A percentile compares a stretch with the other conserved stretches of the same genome.
These are phyloP conservation scores for Artemisia annua DNA, from an alignment of 129 eudicot genomes.

Conservation along the genomic window DNA sequence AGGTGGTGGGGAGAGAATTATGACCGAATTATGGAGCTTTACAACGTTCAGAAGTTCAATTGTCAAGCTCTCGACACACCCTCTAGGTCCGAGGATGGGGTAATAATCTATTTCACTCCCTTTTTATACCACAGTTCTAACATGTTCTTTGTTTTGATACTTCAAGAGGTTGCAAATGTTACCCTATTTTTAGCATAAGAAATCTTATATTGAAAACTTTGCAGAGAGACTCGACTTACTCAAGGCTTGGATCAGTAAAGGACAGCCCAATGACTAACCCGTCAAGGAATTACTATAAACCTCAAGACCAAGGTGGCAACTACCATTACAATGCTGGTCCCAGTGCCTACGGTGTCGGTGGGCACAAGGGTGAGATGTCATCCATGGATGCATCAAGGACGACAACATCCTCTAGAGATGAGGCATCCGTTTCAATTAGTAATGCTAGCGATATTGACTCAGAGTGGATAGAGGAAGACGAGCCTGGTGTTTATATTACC, in stretches of 20 bases:
- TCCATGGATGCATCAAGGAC: constrained; percentile 50
- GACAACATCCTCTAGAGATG: constrained; percentile 47
- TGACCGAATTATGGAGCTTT: constrained; percentile 85
- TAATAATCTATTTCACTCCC: constrained; percentile 24
- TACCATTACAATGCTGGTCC: constrained; percentile 51
- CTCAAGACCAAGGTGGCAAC: constrained; percentile 37
- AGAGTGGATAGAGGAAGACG: constrained; percentile 65
- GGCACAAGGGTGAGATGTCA: constrained; percentile 33
- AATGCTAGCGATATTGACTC: constrained; percentile 58
- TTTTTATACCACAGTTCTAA: not conserved
- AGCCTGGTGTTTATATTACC: constrained; percentile 67
- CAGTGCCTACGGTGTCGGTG: constrained; percentile 35
- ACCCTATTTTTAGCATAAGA: not conserved
- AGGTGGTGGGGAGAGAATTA: constrained; percentile 96
- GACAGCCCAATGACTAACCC: constrained; percentile 89
- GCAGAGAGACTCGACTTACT: constrained; percentile 83
- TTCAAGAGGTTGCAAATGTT: too few species aligned
- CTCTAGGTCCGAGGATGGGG: constrained; percentile 78
- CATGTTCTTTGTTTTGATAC: not conserved
- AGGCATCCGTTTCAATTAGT: constrained; percentile 47
- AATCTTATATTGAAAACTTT: not conserved
- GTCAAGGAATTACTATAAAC: constrained; percentile 46
- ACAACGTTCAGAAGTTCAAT: constrained; percentile 82
- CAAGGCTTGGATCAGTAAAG: constrained; percentile 79
- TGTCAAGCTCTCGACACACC: constrained; percentile 84